A percentile compares a stretch with the other conserved stretches of the same genome.
phyloP scores from a whole-genome alignment of 164 flowering plant species.

The Stephania cephalantha region DNA sequence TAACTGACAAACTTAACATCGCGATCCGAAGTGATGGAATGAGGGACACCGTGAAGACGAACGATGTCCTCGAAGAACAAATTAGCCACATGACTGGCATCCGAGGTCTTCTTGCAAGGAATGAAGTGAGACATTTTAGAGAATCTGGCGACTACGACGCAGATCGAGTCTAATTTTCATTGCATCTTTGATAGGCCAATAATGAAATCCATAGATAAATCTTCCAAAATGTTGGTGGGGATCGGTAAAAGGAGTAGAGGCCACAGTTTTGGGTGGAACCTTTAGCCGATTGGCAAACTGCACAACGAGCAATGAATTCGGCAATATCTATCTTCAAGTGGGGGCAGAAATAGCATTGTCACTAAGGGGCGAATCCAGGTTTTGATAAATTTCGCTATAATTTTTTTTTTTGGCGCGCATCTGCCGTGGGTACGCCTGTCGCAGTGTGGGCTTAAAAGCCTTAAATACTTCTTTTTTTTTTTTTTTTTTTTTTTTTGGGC shows the following conservation, averaged over 20 bases:
- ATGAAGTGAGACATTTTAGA: constrained; percentile 1
- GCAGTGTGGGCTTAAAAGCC: too few relatives aligned
- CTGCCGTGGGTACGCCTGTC: too few relatives aligned
- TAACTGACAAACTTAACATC: neutral
- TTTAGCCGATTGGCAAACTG: neutral
- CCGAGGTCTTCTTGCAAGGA: neutral
- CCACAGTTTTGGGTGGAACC: neutral
- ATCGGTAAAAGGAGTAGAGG: neutral
- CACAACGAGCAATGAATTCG: neutral
- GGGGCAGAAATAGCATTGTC: neutral
- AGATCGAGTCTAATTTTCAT: neutral
- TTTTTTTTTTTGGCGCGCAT: too few relatives aligned
- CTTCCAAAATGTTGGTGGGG: neutral
- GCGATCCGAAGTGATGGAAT: too few relatives aligned
- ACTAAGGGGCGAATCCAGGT: too few relatives aligned
- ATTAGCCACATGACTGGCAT: neutral
- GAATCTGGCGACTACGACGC: neutral
- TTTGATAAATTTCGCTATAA: too few relatives aligned
- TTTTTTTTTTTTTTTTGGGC: too few relatives aligned
- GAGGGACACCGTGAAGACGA: neutral
- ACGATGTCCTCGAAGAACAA: neutral
- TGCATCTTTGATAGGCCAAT: neutral
- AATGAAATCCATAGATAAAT: neutral
- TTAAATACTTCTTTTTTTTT: too few relatives aligned
- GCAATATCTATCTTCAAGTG: neutral